A percentile compares a stretch with the other conserved stretches of the same genome.
phyloP scores from a whole-genome alignment of 345 rosid genomes.

The Citrus hindsii region DNA sequence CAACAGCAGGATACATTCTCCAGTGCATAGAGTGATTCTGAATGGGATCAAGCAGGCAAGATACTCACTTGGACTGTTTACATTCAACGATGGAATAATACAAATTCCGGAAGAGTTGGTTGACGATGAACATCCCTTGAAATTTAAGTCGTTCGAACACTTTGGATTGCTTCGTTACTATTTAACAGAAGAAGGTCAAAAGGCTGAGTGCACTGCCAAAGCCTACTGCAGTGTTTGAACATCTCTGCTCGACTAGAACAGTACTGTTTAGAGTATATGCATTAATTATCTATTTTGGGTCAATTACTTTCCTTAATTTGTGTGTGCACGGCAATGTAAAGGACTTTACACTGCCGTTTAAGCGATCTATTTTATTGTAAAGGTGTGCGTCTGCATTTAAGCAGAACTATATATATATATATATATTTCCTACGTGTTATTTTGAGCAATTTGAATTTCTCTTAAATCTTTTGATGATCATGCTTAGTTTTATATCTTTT shows the following conservation, averaged over 20 bases:
- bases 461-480: too few species aligned
- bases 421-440: not conserved
- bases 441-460: too few species aligned
- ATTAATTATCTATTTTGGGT: not conserved
- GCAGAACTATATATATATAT: too few species aligned
- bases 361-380: too few species aligned
- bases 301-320: not conserved
- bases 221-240: constrained; percentile 33
- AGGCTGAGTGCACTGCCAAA: constrained; percentile 21
- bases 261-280: not conserved
- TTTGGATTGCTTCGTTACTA: constrained; percentile 20
- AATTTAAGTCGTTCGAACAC: constrained; percentile 15
- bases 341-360: too few species aligned
- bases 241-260: not conserved
- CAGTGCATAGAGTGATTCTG: constrained; percentile 23
- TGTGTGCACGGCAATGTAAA: too few species aligned
- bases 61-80: constrained; percentile 25
- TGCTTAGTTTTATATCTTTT: not conserved
- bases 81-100: constrained; percentile 12
- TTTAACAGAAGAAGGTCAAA: constrained; percentile 24
- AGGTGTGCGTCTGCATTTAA: too few species aligned
- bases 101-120: constrained; percentile 21
- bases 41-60: constrained; percentile 14
- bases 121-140: constrained; percentile 21
- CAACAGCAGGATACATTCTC: constrained; percentile 22